Percentiles rank a stretch among this genome's conserved stretches.
Evolutionary conservation across 2,329 filamentous ascomycete genomes (phyloP).

Genomic region (Penicillium occitanis): DNA sequence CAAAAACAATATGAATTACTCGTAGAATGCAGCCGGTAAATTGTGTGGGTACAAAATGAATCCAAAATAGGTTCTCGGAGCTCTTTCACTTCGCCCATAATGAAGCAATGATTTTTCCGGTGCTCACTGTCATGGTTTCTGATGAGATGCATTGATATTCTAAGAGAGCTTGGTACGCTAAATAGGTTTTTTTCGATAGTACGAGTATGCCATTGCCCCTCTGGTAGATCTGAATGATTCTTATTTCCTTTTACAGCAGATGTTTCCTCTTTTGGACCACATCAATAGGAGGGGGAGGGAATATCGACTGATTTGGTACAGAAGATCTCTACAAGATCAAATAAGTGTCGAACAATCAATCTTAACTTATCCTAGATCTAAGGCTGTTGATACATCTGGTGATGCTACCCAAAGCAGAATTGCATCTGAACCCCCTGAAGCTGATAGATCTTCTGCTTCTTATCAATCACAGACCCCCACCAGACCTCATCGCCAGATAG

Average conservation of each 20-base stretch:
- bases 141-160: background rate
- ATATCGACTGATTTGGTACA: background rate
- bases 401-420: background rate
- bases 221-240: background rate
- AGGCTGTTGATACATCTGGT: background rate
- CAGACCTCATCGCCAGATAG: background rate
- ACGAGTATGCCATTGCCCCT: background rate
- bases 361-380: too few species aligned
- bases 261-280: background rate
- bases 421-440: background rate
- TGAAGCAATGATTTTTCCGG: too few species aligned
- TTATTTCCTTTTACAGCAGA: background rate
- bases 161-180: too few species aligned
- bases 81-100: background rate
- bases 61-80: background rate
- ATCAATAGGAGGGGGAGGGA: background rate
- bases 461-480: slow-evolving; percentile 16
- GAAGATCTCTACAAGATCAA: background rate
- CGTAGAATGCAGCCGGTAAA: background rate
- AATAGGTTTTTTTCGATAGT: too few species aligned
- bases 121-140: background rate
- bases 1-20: background rate
- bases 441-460: background rate
- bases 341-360: too few species aligned
- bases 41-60: background rate